A percentile compares a stretch with the other conserved stretches of the same genome.
Conservation (phyloP, 129 eudicot genomes). For the Saposhnikovia divaricata region DNA sequence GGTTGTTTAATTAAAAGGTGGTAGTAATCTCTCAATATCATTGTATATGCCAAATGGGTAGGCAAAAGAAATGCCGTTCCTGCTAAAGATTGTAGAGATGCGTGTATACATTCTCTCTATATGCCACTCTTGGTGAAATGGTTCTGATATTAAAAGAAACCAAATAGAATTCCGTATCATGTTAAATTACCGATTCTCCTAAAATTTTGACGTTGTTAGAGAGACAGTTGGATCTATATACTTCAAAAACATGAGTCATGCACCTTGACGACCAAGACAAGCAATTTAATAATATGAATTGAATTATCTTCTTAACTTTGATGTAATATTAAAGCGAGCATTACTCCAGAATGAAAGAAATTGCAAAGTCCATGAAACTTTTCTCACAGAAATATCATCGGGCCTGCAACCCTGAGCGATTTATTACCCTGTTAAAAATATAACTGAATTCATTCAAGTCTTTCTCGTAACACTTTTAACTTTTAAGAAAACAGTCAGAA, state of each 20-base stretch:
- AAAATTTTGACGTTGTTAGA: background rate
- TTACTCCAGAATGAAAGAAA: background rate
- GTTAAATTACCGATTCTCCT: too few relatives aligned
- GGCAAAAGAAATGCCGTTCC: background rate
- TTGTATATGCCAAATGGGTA: background rate
- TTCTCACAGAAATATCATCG: background rate
- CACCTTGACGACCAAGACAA: too few relatives aligned
- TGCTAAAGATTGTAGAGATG: background rate
- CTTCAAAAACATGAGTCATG: background rate
- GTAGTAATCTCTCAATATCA: background rate
- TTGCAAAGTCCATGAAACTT: background rate
- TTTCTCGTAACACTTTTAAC: too few relatives aligned
- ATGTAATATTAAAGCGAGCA: background rate
- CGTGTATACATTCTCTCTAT: background rate
- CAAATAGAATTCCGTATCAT: background rate
- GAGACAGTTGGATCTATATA: background rate
- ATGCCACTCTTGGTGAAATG: background rate
- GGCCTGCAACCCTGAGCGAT: background rate
- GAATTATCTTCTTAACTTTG: background rate
- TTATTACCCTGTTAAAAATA: background rate
- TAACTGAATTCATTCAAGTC: background rate
- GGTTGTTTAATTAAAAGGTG: background rate
- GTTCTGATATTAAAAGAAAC: background rate
- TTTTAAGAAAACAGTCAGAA: too few relatives aligned
- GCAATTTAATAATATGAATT: background rate